Conservation (phyloP, 75 land plant genomes). For the Cryptomeria japonica region DNA sequence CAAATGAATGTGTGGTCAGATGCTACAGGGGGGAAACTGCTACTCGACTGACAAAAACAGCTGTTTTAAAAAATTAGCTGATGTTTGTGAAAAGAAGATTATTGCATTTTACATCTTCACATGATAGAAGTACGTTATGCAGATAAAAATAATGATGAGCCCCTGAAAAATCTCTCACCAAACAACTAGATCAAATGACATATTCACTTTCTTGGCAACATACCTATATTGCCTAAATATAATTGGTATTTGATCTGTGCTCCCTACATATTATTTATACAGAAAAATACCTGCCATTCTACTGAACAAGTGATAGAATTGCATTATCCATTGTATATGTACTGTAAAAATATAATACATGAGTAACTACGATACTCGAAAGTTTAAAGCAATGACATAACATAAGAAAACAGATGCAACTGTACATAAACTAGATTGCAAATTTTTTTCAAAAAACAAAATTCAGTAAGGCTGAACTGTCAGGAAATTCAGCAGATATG, state of each 20-base stretch:
- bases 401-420: neutral
- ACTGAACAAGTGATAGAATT: neutral
- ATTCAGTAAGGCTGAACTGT: neutral
- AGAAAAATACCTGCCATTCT: neutral
- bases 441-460: neutral
- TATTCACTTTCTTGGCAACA: neutral
- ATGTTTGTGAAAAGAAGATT: neutral
- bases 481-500: neutral
- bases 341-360: neutral
- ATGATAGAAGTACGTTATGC: neutral
- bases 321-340: neutral
- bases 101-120: no score
- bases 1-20: neutral
- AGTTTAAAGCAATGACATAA: neutral
- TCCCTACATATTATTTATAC: neutral
- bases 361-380: neutral
- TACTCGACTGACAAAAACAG: neutral
- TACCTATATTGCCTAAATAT: neutral
- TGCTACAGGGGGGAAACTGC: neutral
- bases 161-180: neutral
- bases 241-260: neutral
- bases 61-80: neutral
- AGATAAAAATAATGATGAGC: neutral
- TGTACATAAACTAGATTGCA: neutral
- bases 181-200: neutral